phyloP scores from a whole-genome alignment of 2,329 filamentous ascomycete species.

The Boeremia exigua region DNA sequence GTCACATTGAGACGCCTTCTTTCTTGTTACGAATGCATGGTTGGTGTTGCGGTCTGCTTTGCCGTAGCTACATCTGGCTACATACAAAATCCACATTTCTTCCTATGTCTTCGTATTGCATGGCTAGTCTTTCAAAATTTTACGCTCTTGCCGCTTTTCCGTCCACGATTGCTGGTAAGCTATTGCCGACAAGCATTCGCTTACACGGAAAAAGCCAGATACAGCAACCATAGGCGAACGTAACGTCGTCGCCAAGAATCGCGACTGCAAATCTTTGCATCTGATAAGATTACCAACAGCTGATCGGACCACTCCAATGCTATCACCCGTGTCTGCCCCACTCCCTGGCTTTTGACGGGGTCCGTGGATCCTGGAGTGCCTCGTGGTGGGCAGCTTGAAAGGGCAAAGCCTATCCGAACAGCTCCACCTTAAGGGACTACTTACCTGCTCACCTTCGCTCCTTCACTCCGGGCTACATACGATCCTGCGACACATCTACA shows the following conservation, averaged over 20 bases:
- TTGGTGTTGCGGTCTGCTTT: constrained; percentile 8
- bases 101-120: background rate
- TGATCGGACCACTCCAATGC: constrained; percentile 8
- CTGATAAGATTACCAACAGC: constrained; percentile 13
- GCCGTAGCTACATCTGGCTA: background rate
- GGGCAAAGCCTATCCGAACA: background rate
- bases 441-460: background rate
- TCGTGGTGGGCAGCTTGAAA: constrained; percentile 3
- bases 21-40: constrained; percentile 10
- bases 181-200: constrained; percentile 4
- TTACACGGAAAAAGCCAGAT: background rate
- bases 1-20: background rate
- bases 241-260: background rate
- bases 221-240: constrained; percentile 8
- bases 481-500: background rate
- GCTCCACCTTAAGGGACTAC: constrained; percentile 5
- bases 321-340: constrained; percentile 1
- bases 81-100: constrained; percentile 3
- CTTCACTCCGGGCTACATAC: background rate
- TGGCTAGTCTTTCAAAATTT: background rate
- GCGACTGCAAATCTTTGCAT: constrained; percentile 3
- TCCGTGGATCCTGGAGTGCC: background rate
- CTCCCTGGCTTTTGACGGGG: constrained; percentile 4
- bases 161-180: background rate
- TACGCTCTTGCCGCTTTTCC: background rate